phyloP scores from a whole-genome alignment of 176 grass and related monocot species.

The Triticum timopheevii region DNA sequence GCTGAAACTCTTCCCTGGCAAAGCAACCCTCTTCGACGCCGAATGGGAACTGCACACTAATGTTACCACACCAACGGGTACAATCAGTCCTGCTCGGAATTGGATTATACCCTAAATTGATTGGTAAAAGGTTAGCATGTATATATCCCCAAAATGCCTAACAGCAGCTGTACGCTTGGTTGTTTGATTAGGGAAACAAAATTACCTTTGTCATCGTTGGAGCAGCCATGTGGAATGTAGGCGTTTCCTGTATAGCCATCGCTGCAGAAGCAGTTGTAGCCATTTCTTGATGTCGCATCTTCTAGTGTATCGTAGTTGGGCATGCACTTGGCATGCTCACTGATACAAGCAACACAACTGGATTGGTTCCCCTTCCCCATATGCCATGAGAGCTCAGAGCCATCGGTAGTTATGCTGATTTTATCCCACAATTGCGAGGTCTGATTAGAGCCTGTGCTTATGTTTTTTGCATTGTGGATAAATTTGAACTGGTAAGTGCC shows the following conservation, averaged over 20 bases:
- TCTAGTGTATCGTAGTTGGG: too few species aligned
- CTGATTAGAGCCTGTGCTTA: not conserved
- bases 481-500: not conserved
- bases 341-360: too few species aligned
- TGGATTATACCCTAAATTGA: not conserved
- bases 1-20: not conserved
- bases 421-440: not conserved
- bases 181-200: not conserved
- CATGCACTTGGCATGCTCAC: too few species aligned
- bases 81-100: not conserved
- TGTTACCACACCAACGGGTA: not conserved
- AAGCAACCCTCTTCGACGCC: not conserved
- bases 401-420: not conserved
- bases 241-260: not conserved
- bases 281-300: too few species aligned
- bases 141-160: not conserved
- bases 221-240: not conserved
- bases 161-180: not conserved
- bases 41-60: not conserved
- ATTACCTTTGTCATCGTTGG: not conserved
- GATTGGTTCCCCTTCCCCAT: too few species aligned
- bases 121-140: not conserved
- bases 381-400: too few species aligned
- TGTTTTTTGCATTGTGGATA: not conserved
- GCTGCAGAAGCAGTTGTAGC: not conserved